Evolutionary conservation across 192 early-diverging fungal species (phyloP).

Genomic region (Backusella circina): DNA sequence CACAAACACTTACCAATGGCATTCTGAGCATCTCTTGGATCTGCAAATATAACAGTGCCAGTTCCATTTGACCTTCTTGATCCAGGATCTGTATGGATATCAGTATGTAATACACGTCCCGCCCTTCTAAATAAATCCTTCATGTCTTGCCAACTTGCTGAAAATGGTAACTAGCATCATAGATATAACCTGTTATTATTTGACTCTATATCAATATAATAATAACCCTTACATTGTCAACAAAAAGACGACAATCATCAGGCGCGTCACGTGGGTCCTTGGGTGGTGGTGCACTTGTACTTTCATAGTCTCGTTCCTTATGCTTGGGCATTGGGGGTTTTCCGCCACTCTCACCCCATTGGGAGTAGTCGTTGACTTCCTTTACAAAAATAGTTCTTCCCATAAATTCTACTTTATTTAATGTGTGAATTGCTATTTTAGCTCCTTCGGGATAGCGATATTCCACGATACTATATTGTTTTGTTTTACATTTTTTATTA

Average conservation of each 20-base stretch:
- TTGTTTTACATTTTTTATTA: not conserved
- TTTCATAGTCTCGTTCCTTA: constrained; percentile 64
- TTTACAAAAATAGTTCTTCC: constrained; percentile 75
- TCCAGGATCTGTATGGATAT: constrained; percentile 59
- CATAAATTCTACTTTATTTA: constrained; percentile 68
- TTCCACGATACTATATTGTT: constrained; percentile 68
- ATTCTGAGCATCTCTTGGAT: constrained; percentile 56
- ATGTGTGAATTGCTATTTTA: constrained; percentile 65
- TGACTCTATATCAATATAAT: not conserved
- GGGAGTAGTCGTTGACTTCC: constrained; percentile 46
- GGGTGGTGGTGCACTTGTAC: constrained; percentile 30
- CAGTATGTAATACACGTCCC: constrained; percentile 65
- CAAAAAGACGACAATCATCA: constrained; percentile 56
- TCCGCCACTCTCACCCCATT: not conserved
- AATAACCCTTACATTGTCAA: constrained; percentile 57
- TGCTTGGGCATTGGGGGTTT: not conserved
- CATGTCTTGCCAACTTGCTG: constrained; percentile 82
- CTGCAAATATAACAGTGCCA: constrained; percentile 77
- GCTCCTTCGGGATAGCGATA: constrained; percentile 75
- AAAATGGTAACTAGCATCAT: constrained; percentile 63
- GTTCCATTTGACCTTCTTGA: constrained; percentile 65
- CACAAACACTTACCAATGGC: constrained; percentile 61
- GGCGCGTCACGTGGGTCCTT: constrained; percentile 28
- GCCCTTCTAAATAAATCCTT: constrained; percentile 82
- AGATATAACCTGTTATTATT: not conserved